Evolutionary conservation across 805 yeast species (phyloP), one percentile per base, ranked within the genome.

Genomic region (Dipodascus geniculatus): DNA sequence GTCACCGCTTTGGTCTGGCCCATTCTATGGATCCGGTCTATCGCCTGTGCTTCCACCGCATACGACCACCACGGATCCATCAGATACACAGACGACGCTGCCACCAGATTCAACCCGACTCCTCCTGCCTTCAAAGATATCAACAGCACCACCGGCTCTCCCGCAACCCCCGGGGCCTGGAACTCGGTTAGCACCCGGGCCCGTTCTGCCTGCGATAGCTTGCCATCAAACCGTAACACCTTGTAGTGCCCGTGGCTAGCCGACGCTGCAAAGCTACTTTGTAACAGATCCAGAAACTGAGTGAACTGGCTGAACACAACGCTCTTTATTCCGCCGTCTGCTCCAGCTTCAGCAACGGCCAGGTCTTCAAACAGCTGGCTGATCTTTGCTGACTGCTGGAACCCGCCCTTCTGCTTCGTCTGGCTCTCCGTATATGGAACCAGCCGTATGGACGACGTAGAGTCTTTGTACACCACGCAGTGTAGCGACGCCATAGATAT

Each of bases 41-140:
- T 86, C 0, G 96, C 96, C 66, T 88, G 96, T 51, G 86, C 87
- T 62, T 88, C 96, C 53, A 84, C 80, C 50, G 95, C 87, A 49
- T 87, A 95, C 28, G 93, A 86, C 97, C 97, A 90, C 93, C 96
- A 90, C 0, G 97, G 96, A 63, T 90, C 97, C 87, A 91, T 84
- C 78, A 90, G 75, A 60, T 82, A 88, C 1, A 95, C 97, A 35
- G 79, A 75, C 0, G 87, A 83, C 0, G 97, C 96, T 51, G 83
- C 80, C 0, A 96, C 90, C 56, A 90, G 71, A 63, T 90, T 90
- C 57, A 90, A 72, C 0, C 97, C 97, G 11, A 89, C 96, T 4
- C 97, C 97, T 22, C 97, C 97, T 0, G 96, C 95, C 66, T 88
- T 90, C 57, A 89, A 69, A 4, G 95, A 85, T 19, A 90, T 65